These are phyloP conservation scores for Fusarium sp. DNA, from an alignment of 2,329 filamentous ascomycete species.

Conservation along the genomic window DNA sequence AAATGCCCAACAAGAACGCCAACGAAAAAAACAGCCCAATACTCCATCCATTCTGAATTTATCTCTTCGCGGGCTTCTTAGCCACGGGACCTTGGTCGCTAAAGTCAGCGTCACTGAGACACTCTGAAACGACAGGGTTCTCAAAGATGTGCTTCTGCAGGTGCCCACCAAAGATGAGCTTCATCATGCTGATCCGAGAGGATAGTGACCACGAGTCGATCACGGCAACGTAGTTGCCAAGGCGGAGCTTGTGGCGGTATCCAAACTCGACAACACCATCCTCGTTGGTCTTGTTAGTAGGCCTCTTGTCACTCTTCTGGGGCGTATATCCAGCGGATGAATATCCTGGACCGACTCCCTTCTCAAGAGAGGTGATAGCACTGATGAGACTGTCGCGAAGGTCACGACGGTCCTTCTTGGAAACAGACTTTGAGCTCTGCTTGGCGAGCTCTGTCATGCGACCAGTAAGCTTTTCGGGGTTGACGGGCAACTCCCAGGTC, in stretches of 20 bases:
- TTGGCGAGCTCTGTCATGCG: constrained; percentile 62
- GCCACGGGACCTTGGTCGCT: constrained; percentile 35
- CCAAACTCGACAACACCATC: constrained; percentile 63
- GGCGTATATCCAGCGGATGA: constrained; percentile 59
- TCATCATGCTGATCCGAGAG: constrained; percentile 61
- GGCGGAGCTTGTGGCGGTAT: constrained; percentile 64
- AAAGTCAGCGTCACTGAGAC: constrained; percentile 53
- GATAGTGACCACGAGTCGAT: constrained; percentile 66
- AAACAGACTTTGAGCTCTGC: constrained; percentile 62
- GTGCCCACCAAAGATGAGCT: constrained; percentile 61
- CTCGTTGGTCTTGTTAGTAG: constrained; percentile 54
- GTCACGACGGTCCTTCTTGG: constrained; percentile 61
- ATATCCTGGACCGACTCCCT: constrained; percentile 66
- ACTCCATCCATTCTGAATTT: neutral
- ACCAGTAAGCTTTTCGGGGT: constrained; percentile 61
- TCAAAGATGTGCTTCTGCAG: constrained; percentile 53
- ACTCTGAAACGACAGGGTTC: constrained; percentile 54
- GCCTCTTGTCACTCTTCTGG: constrained; percentile 57
- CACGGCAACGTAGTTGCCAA: constrained; percentile 58
- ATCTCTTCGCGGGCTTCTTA: constrained; percentile 27
- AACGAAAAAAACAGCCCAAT: neutral
- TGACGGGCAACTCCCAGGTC: constrained; percentile 62
- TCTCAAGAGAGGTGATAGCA: constrained; percentile 66
- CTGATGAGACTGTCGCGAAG: constrained; percentile 63
- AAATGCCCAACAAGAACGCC: constrained; percentile 24